phyloP scores from a whole-genome alignment of 768 basidiomycete species.

The Hericium erinaceus region DNA sequence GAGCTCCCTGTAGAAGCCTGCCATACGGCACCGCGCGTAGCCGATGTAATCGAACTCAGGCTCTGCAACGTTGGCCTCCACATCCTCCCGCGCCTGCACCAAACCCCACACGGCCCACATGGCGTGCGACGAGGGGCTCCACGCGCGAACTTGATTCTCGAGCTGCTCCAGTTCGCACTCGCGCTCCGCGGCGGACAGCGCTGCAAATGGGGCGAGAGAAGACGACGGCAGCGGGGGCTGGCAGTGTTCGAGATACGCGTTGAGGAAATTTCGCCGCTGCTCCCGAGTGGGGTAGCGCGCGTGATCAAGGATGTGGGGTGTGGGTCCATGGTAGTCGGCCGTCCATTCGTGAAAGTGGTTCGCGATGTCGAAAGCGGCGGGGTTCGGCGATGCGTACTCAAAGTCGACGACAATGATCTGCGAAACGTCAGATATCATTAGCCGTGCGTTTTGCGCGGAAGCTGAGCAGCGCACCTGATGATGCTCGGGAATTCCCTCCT shows the following conservation, averaged over 20 bases:
- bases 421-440: constrained; percentile 11
- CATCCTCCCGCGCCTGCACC: constrained; percentile 75
- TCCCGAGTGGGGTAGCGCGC: constrained; percentile 61
- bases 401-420: constrained; percentile 96
- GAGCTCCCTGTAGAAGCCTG: constrained; percentile 50
- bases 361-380: constrained; percentile 90
- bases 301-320: constrained; percentile 56
- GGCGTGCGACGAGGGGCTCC: constrained; percentile 86
- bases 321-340: constrained; percentile 70
- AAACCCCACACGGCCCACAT: constrained; percentile 96
- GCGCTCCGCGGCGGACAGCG: constrained; percentile 14
- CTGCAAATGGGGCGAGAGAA: constrained; percentile 16
- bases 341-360: constrained; percentile 99
- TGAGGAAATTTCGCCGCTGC: constrained; percentile 79
- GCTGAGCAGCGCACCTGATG: constrained; percentile 46
- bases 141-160: constrained; percentile 72
- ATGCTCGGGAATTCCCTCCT: constrained; percentile 58
- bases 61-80: constrained; percentile 46
- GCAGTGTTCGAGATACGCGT: constrained; percentile 63
- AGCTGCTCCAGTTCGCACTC: constrained; percentile 46
- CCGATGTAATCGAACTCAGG: constrained; percentile 87
- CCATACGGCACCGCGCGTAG: constrained; percentile 66
- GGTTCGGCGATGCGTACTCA: constrained; percentile 91
- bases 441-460: constrained; percentile 4
- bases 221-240: constrained; percentile 18